Percentiles rank a stretch among this genome's conserved stretches.
These are phyloP conservation scores for Saccharomycopsis crataegensis DNA, from an alignment of 1,139 yeast genomes.

Conservation along the genomic window DNA sequence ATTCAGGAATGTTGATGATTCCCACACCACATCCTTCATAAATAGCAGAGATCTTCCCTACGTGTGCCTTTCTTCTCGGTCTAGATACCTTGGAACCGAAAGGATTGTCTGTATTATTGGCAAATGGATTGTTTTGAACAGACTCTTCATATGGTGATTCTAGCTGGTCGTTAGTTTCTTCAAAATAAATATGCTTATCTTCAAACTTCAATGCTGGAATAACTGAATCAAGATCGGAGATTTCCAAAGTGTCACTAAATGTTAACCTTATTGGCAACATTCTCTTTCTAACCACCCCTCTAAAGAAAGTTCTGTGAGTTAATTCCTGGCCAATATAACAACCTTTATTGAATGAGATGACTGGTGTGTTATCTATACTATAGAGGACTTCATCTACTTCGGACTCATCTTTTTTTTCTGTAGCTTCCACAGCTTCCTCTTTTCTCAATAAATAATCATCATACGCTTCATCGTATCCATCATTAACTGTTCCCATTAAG, in stretches of 20 bases:
- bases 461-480: constrained; percentile 25
- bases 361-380: constrained; percentile 13
- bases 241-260: constrained; percentile 11
- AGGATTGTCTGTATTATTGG: constrained; percentile 26
- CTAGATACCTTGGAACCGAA: constrained; percentile 25
- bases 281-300: constrained; percentile 77
- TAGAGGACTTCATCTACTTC: constrained; percentile 1
- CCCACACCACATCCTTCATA: constrained; percentile 49
- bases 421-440: background rate
- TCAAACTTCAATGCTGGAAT: background rate
- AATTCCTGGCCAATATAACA: constrained; percentile 96
- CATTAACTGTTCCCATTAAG: constrained; percentile 71
- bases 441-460: constrained; percentile 5
- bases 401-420: constrained; percentile 2
- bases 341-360: constrained; percentile 55
- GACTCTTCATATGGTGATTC: constrained; percentile 8
- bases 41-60: constrained; percentile 55
- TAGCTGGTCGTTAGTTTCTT: constrained; percentile 3
- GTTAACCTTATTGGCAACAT: constrained; percentile 62
- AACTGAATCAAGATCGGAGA: constrained; percentile 1
- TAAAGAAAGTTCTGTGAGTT: constrained; percentile 79
- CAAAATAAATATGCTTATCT: constrained; percentile 14
- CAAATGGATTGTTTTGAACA: background rate
- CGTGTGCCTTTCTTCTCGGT: constrained; percentile 28
- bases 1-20: constrained; percentile 30